Evolutionary conservation across 495 filamentous ascomycete genomes (phyloP).

Genomic region (Wilcoxina mikolae): DNA sequence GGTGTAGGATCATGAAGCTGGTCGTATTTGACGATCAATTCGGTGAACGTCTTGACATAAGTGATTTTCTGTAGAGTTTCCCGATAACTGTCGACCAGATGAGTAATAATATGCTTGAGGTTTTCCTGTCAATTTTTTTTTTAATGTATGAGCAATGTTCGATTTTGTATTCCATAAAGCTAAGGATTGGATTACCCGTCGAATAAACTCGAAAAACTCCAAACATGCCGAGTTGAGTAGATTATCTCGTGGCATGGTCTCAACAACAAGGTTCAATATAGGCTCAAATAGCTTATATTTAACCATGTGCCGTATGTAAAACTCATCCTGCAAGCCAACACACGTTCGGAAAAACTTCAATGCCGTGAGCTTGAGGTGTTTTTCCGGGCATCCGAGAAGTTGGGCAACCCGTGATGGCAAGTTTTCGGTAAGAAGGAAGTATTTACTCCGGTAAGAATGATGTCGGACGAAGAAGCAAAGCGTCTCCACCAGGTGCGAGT

Average conservation of each 20-base stretch:
- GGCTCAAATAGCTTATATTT: conserved; percentile 73
- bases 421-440: conserved; percentile 68
- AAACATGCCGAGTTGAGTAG: conserved; percentile 90
- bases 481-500: conserved; percentile 83
- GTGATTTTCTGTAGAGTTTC: conserved; percentile 62
- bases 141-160: neutral
- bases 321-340: conserved; percentile 76
- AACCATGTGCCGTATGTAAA: conserved; percentile 75
- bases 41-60: conserved; percentile 75
- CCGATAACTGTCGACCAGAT: conserved; percentile 79
- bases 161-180: neutral
- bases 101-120: conserved; percentile 63
- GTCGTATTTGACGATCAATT: conserved; percentile 63
- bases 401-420: conserved; percentile 69
- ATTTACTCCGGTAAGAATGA: conserved; percentile 72
- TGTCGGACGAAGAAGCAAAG: conserved; percentile 88
- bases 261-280: conserved; percentile 72
- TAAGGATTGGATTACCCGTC: conserved; percentile 31
- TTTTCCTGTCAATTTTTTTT: conserved; percentile 50
- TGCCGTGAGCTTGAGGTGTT: conserved; percentile 82
- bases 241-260: conserved; percentile 93
- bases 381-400: conserved; percentile 71
- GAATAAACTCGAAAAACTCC: conserved; percentile 87
- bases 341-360: conserved; percentile 89
- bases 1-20: conserved; percentile 33